phyloP scores from a whole-genome alignment of 768 basidiomycete genomes.

The Kwoniella heveanensis region DNA sequence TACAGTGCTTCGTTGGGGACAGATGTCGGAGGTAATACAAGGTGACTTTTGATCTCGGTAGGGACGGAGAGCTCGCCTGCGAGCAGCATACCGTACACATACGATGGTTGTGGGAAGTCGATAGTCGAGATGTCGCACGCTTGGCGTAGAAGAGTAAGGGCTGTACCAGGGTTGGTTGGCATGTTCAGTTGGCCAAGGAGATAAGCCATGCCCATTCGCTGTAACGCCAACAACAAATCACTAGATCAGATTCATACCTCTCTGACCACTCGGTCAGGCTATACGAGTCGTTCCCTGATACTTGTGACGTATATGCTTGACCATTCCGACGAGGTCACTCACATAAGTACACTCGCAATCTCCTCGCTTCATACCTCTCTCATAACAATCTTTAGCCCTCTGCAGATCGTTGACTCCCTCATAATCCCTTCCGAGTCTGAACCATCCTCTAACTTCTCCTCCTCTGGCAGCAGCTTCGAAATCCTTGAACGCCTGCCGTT shows the following conservation, averaged over 20 bases:
- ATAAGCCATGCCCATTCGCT: conserved; percentile 93
- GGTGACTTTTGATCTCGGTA: conserved; percentile 61
- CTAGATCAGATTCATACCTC: background rate
- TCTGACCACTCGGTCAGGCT: too few species aligned
- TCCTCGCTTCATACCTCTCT: conserved; percentile 71
- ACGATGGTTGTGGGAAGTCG: conserved; percentile 79
- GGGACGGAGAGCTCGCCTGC: conserved; percentile 75
- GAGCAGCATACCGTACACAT: conserved; percentile 69
- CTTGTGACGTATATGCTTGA: too few species aligned
- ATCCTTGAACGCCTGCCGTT: conserved; percentile 80
- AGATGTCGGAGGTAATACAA: conserved; percentile 62
- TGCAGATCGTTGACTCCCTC: conserved; percentile 74
- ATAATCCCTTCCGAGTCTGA: conserved; percentile 85
- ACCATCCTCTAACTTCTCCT: conserved; percentile 83
- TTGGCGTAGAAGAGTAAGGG: conserved; percentile 71
- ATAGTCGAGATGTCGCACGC: conserved; percentile 75
- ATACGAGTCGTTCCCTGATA: too few species aligned
- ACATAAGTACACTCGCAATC: conserved; percentile 83
- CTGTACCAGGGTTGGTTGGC: conserved; percentile 61
- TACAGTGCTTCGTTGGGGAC: conserved; percentile 36
- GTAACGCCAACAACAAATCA: conserved; percentile 4
- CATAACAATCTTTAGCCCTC: conserved; percentile 82
- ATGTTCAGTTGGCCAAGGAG: conserved; percentile 82
- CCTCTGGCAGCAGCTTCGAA: conserved; percentile 80
- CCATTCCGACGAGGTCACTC: too few species aligned